These are phyloP conservation scores for Annona squamosa DNA, from an alignment of 164 flowering plant genomes.

Conservation along the genomic window DNA sequence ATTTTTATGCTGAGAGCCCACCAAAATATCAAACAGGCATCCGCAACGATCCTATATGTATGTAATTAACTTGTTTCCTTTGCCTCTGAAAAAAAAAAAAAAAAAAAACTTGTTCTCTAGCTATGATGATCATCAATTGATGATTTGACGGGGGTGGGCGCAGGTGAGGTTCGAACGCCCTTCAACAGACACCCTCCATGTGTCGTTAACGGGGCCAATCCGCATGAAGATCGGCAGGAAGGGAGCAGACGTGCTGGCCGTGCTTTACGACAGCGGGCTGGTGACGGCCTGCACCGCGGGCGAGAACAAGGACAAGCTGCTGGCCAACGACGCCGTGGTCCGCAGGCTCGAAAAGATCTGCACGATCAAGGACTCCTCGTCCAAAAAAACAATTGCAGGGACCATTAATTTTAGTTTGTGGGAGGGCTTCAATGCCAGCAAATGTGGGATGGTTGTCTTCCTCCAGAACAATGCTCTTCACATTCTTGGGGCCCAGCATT, in stretches of 20 bases:
- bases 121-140: too few relatives aligned
- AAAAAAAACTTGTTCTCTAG: too few relatives aligned
- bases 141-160: not conserved
- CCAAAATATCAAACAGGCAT: too few relatives aligned
- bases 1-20: too few relatives aligned
- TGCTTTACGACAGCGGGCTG: conserved; percentile 58
- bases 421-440: conserved; percentile 69
- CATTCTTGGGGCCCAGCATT: conserved; percentile 57
- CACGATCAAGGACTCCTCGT: conserved; percentile 51
- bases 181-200: conserved; percentile 47
- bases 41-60: too few relatives aligned
- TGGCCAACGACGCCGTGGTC: conserved; percentile 69
- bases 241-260: conserved; percentile 67
- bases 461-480: conserved; percentile 52
- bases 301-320: conserved; percentile 72
- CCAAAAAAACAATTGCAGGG: conserved; percentile 59
- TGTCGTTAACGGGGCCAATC: conserved; percentile 55
- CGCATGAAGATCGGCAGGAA: conserved; percentile 47
- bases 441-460: conserved; percentile 67
- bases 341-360: conserved; percentile 70
- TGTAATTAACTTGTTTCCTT: too few relatives aligned
- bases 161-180: conserved; percentile 28
- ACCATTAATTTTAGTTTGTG: conserved; percentile 52
- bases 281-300: conserved; percentile 62
- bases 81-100: too few relatives aligned